phyloP scores from a whole-genome alignment of 257 asterid species.

The Lycium barbarum region DNA sequence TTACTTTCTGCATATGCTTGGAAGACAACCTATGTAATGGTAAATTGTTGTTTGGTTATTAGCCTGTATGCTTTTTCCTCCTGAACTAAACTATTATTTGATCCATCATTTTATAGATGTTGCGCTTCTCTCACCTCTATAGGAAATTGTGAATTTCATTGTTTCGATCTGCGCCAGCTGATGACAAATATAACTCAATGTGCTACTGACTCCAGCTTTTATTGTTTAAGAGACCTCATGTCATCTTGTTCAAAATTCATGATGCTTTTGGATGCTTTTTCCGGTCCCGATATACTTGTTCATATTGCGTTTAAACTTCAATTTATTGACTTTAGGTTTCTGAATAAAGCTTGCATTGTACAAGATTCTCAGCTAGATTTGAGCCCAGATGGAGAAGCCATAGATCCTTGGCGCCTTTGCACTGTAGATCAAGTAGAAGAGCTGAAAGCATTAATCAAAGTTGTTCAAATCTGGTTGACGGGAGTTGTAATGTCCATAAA shows the following conservation, averaged over 20 bases:
- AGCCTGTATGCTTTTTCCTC: background rate
- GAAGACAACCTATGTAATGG: background rate
- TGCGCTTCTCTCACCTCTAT: background rate
- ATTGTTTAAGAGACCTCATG: background rate
- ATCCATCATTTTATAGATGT: background rate
- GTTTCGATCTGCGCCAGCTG: background rate
- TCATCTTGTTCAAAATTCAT: background rate
- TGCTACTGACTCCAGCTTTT: background rate
- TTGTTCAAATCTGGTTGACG: slow-evolving; percentile 70
- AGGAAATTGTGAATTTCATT: background rate
- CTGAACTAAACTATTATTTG: background rate
- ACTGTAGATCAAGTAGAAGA: slow-evolving; percentile 78
- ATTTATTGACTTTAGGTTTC: slow-evolving; percentile 49
- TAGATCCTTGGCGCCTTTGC: slow-evolving; percentile 63
- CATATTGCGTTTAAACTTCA: background rate
- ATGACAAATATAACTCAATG: background rate
- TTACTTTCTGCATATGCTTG: background rate
- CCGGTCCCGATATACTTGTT: background rate
- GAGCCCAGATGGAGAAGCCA: slow-evolving; percentile 44
- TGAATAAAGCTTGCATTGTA: slow-evolving; percentile 72
- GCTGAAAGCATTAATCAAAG: slow-evolving; percentile 58
- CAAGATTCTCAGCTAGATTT: slow-evolving; percentile 49
- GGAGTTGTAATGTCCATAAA: slow-evolving; percentile 60
- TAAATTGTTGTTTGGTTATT: background rate
- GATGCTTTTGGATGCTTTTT: background rate